These are phyloP conservation scores for Astragalus membranaceus DNA, from an alignment of 306 rosid species.

Conservation along the genomic window DNA sequence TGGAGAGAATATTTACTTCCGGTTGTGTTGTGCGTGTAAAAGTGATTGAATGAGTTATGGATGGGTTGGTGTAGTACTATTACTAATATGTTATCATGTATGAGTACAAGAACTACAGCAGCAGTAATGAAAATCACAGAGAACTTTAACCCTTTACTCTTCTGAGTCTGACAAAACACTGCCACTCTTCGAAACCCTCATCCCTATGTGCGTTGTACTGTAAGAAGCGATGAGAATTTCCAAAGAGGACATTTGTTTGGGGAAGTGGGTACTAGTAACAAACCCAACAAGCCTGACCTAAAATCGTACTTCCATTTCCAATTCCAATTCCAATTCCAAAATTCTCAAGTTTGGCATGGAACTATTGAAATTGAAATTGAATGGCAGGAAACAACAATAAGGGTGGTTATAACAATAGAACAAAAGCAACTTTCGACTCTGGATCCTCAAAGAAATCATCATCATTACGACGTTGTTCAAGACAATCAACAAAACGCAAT, in stretches of 20 bases:
- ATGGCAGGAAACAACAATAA: slow-evolving; percentile 37
- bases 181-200: slow-evolving; percentile 25
- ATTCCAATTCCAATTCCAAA: background rate
- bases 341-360: slow-evolving; percentile 32
- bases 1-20: no score
- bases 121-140: slow-evolving; percentile 44
- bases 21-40: background rate
- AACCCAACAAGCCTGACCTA: background rate
- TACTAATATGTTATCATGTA: background rate
- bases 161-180: slow-evolving; percentile 40
- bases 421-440: slow-evolving; percentile 33
- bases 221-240: background rate
- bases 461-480: background rate
- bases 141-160: slow-evolving; percentile 40
- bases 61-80: slow-evolving; percentile 5
- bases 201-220: slow-evolving; percentile 12
- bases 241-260: background rate
- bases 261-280: slow-evolving; percentile 14
- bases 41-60: slow-evolving; percentile 16
- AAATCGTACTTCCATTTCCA: background rate
- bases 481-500: background rate
- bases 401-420: background rate
- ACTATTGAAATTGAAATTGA: slow-evolving; percentile 25
- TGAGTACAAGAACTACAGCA: slow-evolving; percentile 21
- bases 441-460: slow-evolving; percentile 64